Base-by-base conservation (phyloP, 768 basidiomycete species). In the Lyophyllum shimeji region DNA sequence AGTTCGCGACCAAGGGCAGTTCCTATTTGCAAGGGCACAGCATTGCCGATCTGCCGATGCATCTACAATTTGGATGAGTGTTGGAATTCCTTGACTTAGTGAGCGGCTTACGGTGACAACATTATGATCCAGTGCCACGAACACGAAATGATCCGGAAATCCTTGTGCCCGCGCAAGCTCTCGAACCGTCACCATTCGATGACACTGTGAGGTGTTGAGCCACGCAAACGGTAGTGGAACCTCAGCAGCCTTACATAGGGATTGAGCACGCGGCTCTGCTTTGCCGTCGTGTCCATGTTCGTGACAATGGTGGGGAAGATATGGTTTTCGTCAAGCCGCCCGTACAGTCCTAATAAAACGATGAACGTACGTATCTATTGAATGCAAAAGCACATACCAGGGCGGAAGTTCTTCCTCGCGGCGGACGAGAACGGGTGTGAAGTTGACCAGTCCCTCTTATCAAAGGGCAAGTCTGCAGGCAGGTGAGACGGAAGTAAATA, bases 101-200 rank as follows among this genome's bases (percentile, higher is more conserved):
- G 25, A 57, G 8, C 34, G 9, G 73, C 86, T 57, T 56, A 90
- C 89, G 1, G 84, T 89, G 27, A 82, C 74, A 13, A 90, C 77
- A 42, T 78, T 82, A 39, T 82, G 63, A 13, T 76, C 70, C 7
- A 75, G 59, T 0, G 87, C 73, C 52, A 79, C 63, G 58, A 93
- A 92, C 0, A 80, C 69, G 55, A 90, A 91, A 62, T 77, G 71
- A 59, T 93, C 91, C 0, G 90, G 87, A 66, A 93, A 90, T 0
- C 91, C 90, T 72, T 93, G 91, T 0, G 88, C 86, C 40, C 91
- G 75, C 7, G 90, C 90, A 13, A 89, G 74, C 65, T 93, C 90
- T 5, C 90, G 80, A 21, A 92, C 84, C 0, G 87, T 87, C 6
- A 90, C 71, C 60, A 90, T 83, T 8, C 91, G 80, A 60, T 79